phyloP scores from a whole-genome alignment of 2,329 filamentous ascomycete species.

The Aspergillus spinulosporus region DNA sequence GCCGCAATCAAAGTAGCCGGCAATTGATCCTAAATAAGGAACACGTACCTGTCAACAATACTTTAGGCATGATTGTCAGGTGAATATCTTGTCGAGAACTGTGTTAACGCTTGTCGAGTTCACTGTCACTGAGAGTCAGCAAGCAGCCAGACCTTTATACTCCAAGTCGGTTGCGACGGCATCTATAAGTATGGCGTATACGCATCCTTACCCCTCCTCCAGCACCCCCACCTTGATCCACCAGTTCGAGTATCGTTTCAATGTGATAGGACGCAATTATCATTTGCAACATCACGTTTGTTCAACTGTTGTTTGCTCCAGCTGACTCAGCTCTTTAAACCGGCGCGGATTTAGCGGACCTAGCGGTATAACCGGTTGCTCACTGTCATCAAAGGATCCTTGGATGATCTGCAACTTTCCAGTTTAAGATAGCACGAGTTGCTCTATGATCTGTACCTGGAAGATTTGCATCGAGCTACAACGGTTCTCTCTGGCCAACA shows the following conservation, averaged over 20 bases:
- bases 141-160: not conserved
- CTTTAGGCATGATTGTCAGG: constrained; percentile 36
- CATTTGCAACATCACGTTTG: not conserved
- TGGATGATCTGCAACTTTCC: not conserved
- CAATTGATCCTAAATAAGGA: too few species aligned
- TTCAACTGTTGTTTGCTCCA: constrained; percentile 7
- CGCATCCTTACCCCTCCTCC: not conserved
- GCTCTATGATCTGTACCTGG: too few species aligned
- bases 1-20: not conserved
- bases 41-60: constrained; percentile 43
- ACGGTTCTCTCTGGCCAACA: not conserved
- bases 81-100: not conserved
- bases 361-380: not conserved
- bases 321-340: constrained; percentile 6
- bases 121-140: not conserved
- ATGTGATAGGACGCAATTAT: constrained; percentile 13
- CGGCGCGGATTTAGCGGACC: not conserved
- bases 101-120: not conserved
- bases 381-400: not conserved
- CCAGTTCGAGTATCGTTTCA: constrained; percentile 12
- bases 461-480: too few species aligned
- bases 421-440: too few species aligned
- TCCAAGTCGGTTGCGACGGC: not conserved
- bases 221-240: constrained; percentile 14
- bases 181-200: not conserved